Base-by-base conservation (phyloP, 2,329 filamentous ascomycete genomes). In the Seiridium unicorne region DNA sequence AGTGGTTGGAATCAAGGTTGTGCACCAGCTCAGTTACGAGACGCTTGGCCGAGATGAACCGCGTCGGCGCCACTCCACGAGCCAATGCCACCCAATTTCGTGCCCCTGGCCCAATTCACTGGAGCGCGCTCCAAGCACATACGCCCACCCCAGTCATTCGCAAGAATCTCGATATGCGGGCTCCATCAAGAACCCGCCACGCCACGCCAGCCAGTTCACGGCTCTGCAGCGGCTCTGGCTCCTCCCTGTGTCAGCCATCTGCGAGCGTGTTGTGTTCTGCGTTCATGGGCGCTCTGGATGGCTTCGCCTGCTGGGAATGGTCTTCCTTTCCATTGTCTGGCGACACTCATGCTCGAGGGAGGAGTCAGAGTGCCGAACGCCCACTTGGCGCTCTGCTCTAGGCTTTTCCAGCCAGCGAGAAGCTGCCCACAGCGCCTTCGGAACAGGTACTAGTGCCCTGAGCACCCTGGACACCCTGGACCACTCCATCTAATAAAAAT, bases 401-500 rank as follows among this genome's bases (percentile, higher is more conserved):
- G 49, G 18, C 49, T 6, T 34, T 53, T 34, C 49, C 34, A 53
- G 49, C 51, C 32, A 57, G 44, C 31, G 10, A 58, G 34, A 49
- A 36, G 18, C 44, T 38, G 44, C 35, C 9, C n/a, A 53, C 31
- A 58, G 40, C 11, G 11, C 34, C 18, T 46, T 18, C 56, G 36
- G 56, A 58, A 49, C 56, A 51, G 56, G 56, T 59, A 55, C 59
- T 61, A 61, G 60, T 61, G 56, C 51, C 38, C 18, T 26, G 18
- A 26, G 18, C 18, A 26, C 18, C 46, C 46, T 40, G 60, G 59
- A 46, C 10, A 36, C 49, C 51, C 55, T 61, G 42, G 55, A 49
- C 51, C 55, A 44, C 46, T 55, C 60, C 40, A 61, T 51, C 54
- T 59, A 61, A 61, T 61, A 61, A 61, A 61, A 61, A 61, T 61